Evolutionary conservation across 352 stramenopile genomes (phyloP).

Genomic region (Pythium aristosporum): DNA sequence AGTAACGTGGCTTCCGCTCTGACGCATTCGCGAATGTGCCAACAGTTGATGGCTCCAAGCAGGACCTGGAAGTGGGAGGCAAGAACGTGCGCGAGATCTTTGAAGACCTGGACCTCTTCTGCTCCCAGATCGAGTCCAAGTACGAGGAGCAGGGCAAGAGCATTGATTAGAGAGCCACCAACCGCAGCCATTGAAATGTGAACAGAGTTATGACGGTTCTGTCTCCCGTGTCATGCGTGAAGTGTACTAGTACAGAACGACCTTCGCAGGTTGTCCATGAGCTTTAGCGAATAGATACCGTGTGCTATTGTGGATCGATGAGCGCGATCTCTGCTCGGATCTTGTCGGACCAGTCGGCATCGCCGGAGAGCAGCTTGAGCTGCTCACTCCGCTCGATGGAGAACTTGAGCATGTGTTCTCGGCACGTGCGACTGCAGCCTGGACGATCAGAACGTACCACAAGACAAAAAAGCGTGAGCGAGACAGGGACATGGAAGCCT

Average conservation of each 20-base stretch:
- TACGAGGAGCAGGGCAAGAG: constrained; percentile 80
- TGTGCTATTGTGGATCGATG: constrained; percentile 48
- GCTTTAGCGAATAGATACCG: neutral
- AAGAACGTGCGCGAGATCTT: constrained; percentile 86
- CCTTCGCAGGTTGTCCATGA: neutral
- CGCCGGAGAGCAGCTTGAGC: constrained; percentile 34
- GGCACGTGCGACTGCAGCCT: constrained; percentile 59
- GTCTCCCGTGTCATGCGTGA: neutral
- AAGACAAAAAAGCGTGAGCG: neutral
- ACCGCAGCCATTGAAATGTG: neutral
- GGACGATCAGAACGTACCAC: no score
- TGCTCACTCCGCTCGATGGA: constrained; percentile 48
- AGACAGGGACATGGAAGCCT: neutral
- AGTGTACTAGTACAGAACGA: neutral
- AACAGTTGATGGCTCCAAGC: constrained; percentile 76
- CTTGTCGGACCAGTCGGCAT: constrained; percentile 43
- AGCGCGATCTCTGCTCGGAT: constrained; percentile 50
- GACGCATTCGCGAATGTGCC: neutral
- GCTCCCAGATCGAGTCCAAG: constrained; percentile 85
- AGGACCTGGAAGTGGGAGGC: constrained; percentile 61
- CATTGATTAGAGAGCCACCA: constrained; percentile 59
- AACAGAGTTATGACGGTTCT: neutral
- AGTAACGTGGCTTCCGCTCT: neutral
- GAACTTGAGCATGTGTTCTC: constrained; percentile 49
- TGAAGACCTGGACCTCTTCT: constrained; percentile 81